Conservation (phyloP, 148 eudicot species). For the Arbutus unedo region DNA sequence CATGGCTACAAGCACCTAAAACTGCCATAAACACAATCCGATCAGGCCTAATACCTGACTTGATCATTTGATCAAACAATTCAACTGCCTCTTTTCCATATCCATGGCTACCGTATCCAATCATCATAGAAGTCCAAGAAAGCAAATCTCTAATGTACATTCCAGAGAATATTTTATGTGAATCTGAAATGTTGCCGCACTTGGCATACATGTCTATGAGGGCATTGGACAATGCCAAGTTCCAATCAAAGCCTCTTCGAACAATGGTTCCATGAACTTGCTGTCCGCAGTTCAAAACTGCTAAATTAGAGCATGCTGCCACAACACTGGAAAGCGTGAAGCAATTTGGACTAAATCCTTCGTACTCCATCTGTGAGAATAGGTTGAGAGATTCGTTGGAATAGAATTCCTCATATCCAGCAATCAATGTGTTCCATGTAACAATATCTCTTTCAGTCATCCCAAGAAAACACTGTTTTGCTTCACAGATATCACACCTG, state of each 20-base stretch:
- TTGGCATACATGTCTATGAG: constrained; percentile 94
- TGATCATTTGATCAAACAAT: constrained; percentile 61
- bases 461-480: constrained; percentile 62
- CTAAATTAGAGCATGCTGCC: constrained; percentile 74
- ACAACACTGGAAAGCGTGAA: constrained; percentile 73
- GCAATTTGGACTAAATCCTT: constrained; percentile 59
- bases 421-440: constrained; percentile 90
- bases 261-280: constrained; percentile 53
- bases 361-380: constrained; percentile 55
- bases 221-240: constrained; percentile 62
- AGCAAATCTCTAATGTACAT: constrained; percentile 54
- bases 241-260: constrained; percentile 55
- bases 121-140: constrained; percentile 96
- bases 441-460: constrained; percentile 64
- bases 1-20: constrained; percentile 83
- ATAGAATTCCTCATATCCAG: constrained; percentile 64
- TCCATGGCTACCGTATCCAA: constrained; percentile 83
- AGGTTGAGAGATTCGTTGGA: constrained; percentile 28
- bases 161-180: constrained; percentile 51
- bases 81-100: constrained; percentile 67
- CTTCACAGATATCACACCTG: constrained; percentile 58
- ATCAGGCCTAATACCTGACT: constrained; percentile 54
- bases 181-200: constrained; percentile 68
- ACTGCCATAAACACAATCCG: constrained; percentile 76
- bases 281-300: constrained; percentile 58